Base-by-base conservation (phyloP, 495 filamentous ascomycete genomes). In the Penicillium soppii region DNA sequence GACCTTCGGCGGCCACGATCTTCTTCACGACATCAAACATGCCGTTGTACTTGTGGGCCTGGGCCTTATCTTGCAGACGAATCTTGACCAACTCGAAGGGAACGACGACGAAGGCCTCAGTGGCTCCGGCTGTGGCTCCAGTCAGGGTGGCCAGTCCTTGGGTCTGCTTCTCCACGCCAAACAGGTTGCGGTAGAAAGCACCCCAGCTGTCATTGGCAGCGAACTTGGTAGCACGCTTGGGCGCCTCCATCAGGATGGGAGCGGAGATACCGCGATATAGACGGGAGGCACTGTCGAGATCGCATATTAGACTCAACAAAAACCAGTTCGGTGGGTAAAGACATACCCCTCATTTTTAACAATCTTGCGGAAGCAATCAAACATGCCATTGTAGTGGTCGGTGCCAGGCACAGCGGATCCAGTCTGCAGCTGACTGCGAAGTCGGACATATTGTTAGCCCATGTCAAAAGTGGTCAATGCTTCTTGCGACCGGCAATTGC, bases 171-270 rank as follows among this genome's bases (percentile, higher is more conserved):
- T 83, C 69, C 25, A 83, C 77, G 46, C 88, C 89, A 69, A 98
- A 97, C 32, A 84, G 63, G 47, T 83, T 83, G 48, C 88, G 88
- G 78, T 94, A 98, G 71, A 95, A 82, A 68, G 85, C 82, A 55
- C 94, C 94, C 94, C 94, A 98, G 68, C 91, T 86, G 67, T 98
- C 95, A 71, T 98, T 98, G 67, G 94, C 95, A 43, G 94, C 92
- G 74, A 98, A 97, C 71, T 98, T 98, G 73, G 89, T 96, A 7
- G 94, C 94, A 68, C 94, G 85, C 82, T 98, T 98, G 48, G 94
- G 94, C 15, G 94, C 94, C 74, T 98, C 94, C 94, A 98, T 97
- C 55, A 97, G 75, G 57, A 98, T 97, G 17, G 94, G 94, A 12
- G 95, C 92, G 23, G 82, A 85, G 68, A 98, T 98, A 66, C 94